These are phyloP conservation scores for Ustilago xerochloae DNA, from an alignment of 1,284 basidiomycete genomes.

Conservation along the genomic window DNA sequence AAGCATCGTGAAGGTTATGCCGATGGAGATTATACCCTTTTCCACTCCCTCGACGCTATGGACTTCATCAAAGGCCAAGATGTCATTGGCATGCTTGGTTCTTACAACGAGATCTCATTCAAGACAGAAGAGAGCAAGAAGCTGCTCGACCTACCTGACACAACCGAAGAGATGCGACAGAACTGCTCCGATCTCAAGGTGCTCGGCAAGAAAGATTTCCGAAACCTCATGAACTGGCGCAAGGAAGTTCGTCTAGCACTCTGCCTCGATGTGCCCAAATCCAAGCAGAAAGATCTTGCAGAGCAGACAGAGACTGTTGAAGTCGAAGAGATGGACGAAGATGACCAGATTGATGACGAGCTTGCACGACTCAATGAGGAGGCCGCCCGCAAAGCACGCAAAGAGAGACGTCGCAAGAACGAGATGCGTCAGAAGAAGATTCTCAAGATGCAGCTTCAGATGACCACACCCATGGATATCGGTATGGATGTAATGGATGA, in stretches of 20 bases:
- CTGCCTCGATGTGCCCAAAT: conserved; percentile 51
- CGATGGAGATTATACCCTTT: conserved; percentile 92
- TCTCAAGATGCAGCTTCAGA: conserved; percentile 94
- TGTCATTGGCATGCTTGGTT: conserved; percentile 80
- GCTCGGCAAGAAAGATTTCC: conserved; percentile 97
- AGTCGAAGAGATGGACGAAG: conserved; percentile 74
- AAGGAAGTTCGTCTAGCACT: conserved; percentile 78
- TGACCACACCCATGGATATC: conserved; percentile 95
- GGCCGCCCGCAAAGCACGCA: conserved; percentile 79
- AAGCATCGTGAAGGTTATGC: conserved; percentile 93
- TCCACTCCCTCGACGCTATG: conserved; percentile 78
- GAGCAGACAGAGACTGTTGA: conserved; percentile 69
- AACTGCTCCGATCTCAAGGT: conserved; percentile 95
- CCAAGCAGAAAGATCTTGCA: conserved; percentile 44
- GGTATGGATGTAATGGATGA: conserved; percentile 77
- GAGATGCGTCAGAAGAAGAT: conserved; percentile 88
- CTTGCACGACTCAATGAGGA: conserved; percentile 86
- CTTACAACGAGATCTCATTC: conserved; percentile 86
- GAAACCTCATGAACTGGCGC: conserved; percentile 87
- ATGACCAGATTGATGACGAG: conserved; percentile 76
- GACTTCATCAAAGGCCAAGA: conserved; percentile 77
- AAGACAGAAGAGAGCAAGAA: conserved; percentile 75
- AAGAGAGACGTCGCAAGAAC: conserved; percentile 84
- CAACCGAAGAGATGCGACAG: conserved; percentile 79
- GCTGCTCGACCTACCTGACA: conserved; percentile 74